These are phyloP conservation scores for Cryptococcus maquisensis DNA, from an alignment of 1,284 basidiomycete genomes.

Conservation along the genomic window DNA sequence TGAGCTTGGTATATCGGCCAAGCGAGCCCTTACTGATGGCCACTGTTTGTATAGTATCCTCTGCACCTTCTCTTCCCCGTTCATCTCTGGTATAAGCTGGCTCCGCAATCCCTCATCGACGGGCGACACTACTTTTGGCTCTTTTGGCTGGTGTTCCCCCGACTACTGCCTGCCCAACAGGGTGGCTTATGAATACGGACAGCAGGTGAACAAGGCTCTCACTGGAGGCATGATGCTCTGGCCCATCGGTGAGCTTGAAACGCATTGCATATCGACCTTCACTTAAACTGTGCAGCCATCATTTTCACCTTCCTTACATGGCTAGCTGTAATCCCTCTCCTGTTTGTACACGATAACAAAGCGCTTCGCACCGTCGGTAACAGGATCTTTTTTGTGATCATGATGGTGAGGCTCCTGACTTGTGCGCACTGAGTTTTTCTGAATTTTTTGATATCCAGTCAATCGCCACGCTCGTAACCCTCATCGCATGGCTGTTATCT, in stretches of 20 bases:
- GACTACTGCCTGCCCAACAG: constrained; percentile 24
- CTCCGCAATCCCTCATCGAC: constrained; percentile 17
- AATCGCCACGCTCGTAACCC: constrained; percentile 21
- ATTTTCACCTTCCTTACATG: constrained; percentile 40
- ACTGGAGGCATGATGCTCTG: constrained; percentile 45
- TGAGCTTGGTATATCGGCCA: constrained; percentile 17
- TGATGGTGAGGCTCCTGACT: constrained; percentile 21
- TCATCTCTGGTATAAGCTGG: constrained; percentile 40
- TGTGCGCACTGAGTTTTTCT: background rate
- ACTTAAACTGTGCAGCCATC: constrained; percentile 20
- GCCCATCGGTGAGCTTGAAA: constrained; percentile 30
- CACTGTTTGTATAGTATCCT: constrained; percentile 28
- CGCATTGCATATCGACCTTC: background rate
- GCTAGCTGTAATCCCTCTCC: constrained; percentile 36
- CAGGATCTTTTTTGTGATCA: constrained; percentile 32
- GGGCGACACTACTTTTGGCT: constrained; percentile 32
- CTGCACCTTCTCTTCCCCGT: constrained; percentile 44
- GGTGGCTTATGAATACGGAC: constrained; percentile 40
- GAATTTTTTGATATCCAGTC: constrained; percentile 6
- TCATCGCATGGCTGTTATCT: constrained; percentile 35
- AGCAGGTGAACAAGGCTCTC: constrained; percentile 37
- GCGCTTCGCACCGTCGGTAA: constrained; percentile 39
- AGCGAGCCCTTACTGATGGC: background rate
- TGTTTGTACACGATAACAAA: constrained; percentile 37
- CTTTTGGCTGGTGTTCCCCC: constrained; percentile 42